Evolutionary conservation across 768 basidiomycete species (phyloP), one percentile per base, ranked within the genome.

Genomic region (Phylloporus scabripes): DNA sequence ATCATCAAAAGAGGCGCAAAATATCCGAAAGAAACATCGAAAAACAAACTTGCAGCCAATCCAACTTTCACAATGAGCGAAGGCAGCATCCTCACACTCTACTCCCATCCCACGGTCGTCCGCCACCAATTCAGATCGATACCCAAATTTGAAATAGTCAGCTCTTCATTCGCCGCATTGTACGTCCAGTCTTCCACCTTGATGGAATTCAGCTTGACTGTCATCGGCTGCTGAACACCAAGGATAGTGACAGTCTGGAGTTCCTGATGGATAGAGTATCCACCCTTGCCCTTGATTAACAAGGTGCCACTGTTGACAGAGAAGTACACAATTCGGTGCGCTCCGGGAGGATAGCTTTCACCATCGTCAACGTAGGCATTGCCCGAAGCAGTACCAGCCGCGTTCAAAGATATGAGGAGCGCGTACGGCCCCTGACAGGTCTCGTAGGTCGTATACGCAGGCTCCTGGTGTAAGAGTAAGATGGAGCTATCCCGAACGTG

Each of bases 311-410:
- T 3, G 8, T 28, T 6, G 2, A 21, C 48, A 4, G 48, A 49
- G n/a, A 49, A 49, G 14, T 7, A n/a, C 41, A 49, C 18, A 14
- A 17, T 42, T 2, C 48, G 48, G 34, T 42, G 18, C 9, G 48
- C 17, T 15, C 48, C 41, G 1, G 48, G 48, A 18, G 48, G 48
- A 14, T 36, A 42, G 7, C 48, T 49, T 29, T 49, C 72, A 7
- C 86, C 87, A 57, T 89, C 87, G 60, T 89, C 87, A 17, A 89
- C 54, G 60, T 82, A 84, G 0, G 81, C 79, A 23, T 72, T 66
- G 1, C 87, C 87, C 39, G 71, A 74, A 0, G 85, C 85, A 6
- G 60, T 49, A 0, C 79, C 78, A 32, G 68, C 64, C 10, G 57
- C 56, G 20, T 74, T 69, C 45, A 79, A 75, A 1, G 82, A 78